phyloP scores from a whole-genome alignment of 257 asterid genomes.

The Leonotis leonurus region DNA sequence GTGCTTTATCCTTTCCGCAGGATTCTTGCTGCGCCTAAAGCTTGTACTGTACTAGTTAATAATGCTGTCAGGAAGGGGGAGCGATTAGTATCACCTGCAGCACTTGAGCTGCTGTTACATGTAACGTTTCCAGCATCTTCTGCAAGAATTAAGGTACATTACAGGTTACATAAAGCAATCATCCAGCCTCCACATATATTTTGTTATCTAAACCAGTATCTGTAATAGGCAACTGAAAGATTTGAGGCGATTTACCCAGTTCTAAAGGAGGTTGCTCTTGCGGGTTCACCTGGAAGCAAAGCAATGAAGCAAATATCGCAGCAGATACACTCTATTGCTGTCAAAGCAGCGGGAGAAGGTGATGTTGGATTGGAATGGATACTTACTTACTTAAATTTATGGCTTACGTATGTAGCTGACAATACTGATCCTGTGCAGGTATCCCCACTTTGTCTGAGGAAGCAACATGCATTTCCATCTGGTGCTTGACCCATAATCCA shows the following conservation, averaged over 20 bases:
- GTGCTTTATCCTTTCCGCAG: constrained; percentile 28
- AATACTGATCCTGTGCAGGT: constrained; percentile 36
- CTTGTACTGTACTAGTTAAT: constrained; percentile 54
- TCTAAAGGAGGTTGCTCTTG: constrained; percentile 72
- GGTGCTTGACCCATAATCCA: constrained; percentile 74
- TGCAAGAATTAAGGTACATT: constrained; percentile 71
- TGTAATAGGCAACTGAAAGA: constrained; percentile 68
- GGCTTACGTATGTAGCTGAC: not conserved
- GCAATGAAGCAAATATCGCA: constrained; percentile 80
- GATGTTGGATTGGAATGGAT: not conserved
- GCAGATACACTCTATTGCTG: constrained; percentile 44
- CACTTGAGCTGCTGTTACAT: constrained; percentile 58
- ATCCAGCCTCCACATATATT: not conserved
- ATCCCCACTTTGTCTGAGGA: constrained; percentile 58
- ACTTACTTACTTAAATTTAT: not conserved
- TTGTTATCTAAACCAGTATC: constrained; percentile 3
- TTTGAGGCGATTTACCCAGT: constrained; percentile 72
- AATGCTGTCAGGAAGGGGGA: constrained; percentile 79
- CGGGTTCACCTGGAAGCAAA: constrained; percentile 89
- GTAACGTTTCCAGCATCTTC: constrained; percentile 71
- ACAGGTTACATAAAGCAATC: not conserved
- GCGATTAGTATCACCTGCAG: constrained; percentile 69
- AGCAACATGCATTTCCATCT: constrained; percentile 52
- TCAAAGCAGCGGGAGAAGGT: constrained; percentile 77
- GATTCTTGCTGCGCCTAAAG: constrained; percentile 66